Evolutionary conservation across 176 grass and related monocot genomes (phyloP).

Genomic region (Neostapfia colusana): DNA sequence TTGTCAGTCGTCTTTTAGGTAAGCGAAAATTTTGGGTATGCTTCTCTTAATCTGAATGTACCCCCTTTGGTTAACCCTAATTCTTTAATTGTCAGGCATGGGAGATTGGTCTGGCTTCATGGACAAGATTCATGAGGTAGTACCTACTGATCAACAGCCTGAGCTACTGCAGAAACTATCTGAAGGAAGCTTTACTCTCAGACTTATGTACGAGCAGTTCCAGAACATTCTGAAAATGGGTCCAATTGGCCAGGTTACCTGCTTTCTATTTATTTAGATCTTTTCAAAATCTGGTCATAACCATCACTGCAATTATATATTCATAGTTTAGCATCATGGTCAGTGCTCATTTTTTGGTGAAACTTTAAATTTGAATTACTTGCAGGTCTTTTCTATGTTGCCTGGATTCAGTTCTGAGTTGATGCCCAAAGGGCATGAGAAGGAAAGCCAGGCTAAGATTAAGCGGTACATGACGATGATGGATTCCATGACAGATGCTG

Average conservation of each 20-base stretch:
- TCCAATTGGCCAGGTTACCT: conserved; percentile 78
- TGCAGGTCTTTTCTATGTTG: conserved; percentile 91
- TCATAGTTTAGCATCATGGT: background rate
- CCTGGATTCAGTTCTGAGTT: conserved; percentile 85
- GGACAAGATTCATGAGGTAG: conserved; percentile 93
- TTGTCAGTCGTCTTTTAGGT: conserved; percentile 91
- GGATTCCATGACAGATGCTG: conserved; percentile 96
- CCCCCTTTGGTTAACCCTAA: conserved; percentile 25
- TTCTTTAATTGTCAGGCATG: conserved; percentile 54
- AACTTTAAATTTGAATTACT: background rate
- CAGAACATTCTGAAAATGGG: conserved; percentile 95
- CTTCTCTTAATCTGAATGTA: conserved; percentile 1
- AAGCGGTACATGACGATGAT: conserved; percentile 98
- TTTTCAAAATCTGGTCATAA: conserved; percentile 17
- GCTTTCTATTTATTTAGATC: background rate
- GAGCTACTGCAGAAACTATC: conserved; percentile 82
- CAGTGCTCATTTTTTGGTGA: background rate
- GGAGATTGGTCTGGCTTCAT: conserved; percentile 92
- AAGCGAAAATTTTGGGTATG: conserved; percentile 28
- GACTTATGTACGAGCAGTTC: conserved; percentile 94
- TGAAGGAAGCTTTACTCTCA: conserved; percentile 93
- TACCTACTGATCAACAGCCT: conserved; percentile 91
- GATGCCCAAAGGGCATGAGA: conserved; percentile 96
- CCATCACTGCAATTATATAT: background rate
- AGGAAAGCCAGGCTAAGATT: conserved; percentile 93